These are phyloP conservation scores for Nakazawaea anatomiae DNA, from an alignment of 805 yeast species.

Conservation along the genomic window DNA sequence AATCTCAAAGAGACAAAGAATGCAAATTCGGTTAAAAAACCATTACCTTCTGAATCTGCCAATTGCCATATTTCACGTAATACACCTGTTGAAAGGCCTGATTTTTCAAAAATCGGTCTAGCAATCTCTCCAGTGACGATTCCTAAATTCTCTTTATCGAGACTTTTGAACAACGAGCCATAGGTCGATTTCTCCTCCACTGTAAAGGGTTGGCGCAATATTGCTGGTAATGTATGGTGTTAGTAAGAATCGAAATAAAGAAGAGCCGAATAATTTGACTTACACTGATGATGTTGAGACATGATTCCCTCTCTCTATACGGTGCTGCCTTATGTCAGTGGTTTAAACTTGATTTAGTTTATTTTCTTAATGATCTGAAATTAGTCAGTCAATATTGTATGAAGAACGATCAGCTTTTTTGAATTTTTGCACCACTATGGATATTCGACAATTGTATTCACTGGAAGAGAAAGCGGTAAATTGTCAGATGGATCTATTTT, in stretches of 20 bases:
- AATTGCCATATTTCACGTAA: conserved; percentile 92
- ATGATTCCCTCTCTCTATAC: neutral
- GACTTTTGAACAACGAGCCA: conserved; percentile 67
- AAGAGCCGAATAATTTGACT: neutral
- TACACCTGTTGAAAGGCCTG: conserved; percentile 71
- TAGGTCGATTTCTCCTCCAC: conserved; percentile 73
- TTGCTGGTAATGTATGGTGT: neutral
- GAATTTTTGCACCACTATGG: too few relatives aligned
- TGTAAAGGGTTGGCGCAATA: conserved; percentile 34
- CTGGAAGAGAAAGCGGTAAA: too few relatives aligned
- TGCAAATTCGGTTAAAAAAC: conserved; percentile 73
- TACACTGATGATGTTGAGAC: conserved; percentile 3
- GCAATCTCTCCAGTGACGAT: conserved; percentile 85
- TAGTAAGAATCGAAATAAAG: neutral
- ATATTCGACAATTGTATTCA: too few relatives aligned
- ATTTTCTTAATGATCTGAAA: too few relatives aligned
- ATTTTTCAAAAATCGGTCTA: conserved; percentile 74
- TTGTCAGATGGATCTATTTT: too few relatives aligned
- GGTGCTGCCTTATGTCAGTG: too few relatives aligned
- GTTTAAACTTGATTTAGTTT: too few relatives aligned
- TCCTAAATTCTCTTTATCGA: conserved; percentile 77
- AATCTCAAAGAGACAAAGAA: conserved; percentile 84
- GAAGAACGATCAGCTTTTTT: too few relatives aligned
- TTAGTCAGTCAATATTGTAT: too few relatives aligned
- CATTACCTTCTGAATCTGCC: conserved; percentile 86